Base-by-base conservation (phyloP, 768 basidiomycete species). In the Crepidotus variabilis region DNA sequence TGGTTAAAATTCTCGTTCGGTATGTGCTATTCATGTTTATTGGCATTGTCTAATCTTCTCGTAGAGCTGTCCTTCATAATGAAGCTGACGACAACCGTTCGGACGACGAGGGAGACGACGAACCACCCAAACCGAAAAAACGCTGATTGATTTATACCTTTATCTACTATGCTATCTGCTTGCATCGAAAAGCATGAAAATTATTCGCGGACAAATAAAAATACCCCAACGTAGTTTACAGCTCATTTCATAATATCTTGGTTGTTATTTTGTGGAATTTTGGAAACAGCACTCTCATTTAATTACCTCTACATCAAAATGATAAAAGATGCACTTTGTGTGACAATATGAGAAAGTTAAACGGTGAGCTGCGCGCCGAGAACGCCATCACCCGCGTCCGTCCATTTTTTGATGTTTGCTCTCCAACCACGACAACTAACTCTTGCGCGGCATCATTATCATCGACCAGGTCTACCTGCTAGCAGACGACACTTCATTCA, bases 51-150 rank as follows among this genome's bases (percentile, higher is more conserved):
- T 22, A 69, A 47, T 3, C 50, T 14, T 52, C 20, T 33, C 22
- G 32, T 52, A 92, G 90, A 47, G 84, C 84, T 5, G 34, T 91
- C 23, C 71, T 69, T 2, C 76, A 76, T 6, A 62, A 62, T 33
- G 66, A 71, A 28, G 72, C 81, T 10, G 79, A 78, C 16, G 94
- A 97, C 65, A 87, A 84, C 2, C 78, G 94, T 47, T 95, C 93
- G 1, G 94, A 92, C 54, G 88, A 88, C 60, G 88, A 90, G 60
- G 85, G 75, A 49, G 89, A 85, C 57, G 88, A 87, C 60, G 85
- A 78, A 58, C 81, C 76, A 33, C 76, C 86, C 35, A 80, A 65
- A 32, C 54, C 64, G 21, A 70, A 72, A 55, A 58, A 71, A 24
- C 69, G 71, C 34, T 68, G 57, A 64, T 55, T 47, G 10, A 28